These are phyloP conservation scores for Lotus japonicus DNA, from an alignment of 306 rosid genomes.

Conservation along the genomic window DNA sequence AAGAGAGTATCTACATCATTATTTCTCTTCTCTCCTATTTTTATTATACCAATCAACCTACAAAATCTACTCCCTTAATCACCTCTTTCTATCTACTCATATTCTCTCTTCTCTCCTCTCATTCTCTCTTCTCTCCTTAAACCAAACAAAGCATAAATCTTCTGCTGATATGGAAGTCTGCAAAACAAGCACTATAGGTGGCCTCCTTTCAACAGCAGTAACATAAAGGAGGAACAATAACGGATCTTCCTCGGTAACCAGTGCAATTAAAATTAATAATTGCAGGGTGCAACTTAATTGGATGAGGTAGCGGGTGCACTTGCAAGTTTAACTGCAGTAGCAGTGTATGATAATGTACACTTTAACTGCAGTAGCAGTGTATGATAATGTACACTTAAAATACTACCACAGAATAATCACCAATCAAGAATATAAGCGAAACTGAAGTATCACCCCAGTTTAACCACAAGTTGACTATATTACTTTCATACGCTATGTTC, in stretches of 20 bases:
- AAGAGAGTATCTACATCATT: too few species aligned
- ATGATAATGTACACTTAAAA: constrained; percentile 24
- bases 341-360: constrained; percentile 16
- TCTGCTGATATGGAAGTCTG: too few species aligned
- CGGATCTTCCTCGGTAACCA: neutral
- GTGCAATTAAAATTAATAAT: neutral
- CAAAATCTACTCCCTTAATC: too few species aligned
- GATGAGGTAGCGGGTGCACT: too few species aligned
- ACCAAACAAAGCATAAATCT: too few species aligned
- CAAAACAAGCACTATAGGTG: too few species aligned
- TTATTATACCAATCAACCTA: too few species aligned
- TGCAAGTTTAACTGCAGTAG: constrained; percentile 11
- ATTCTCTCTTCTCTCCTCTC: too few species aligned
- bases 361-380: constrained; percentile 4
- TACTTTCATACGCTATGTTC: neutral
- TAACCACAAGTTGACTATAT: neutral
- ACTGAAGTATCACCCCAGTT: constrained; percentile 1
- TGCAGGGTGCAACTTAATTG: too few species aligned
- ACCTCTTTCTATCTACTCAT: too few species aligned
- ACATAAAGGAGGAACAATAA: neutral
- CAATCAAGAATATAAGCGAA: constrained; percentile 8
- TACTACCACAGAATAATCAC: constrained; percentile 2
- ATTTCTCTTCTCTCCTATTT: too few species aligned
- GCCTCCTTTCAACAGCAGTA: neutral
- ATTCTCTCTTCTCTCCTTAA: too few species aligned